Evolutionary conservation across 1,284 basidiomycete genomes (phyloP).

Genomic region (Sporisorium reilianum): DNA sequence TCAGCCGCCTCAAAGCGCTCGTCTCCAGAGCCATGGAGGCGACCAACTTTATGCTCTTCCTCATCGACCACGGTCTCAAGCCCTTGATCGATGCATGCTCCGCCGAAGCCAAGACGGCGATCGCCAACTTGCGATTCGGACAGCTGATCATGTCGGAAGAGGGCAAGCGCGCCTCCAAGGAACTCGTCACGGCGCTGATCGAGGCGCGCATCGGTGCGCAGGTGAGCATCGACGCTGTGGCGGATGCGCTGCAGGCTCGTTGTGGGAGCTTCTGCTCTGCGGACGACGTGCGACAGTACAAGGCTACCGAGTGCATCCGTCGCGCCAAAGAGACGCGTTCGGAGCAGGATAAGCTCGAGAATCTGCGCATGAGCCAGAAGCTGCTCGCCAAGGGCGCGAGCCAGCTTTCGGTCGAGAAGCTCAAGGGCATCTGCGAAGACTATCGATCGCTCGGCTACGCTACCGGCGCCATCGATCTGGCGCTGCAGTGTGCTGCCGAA

Average conservation of each 20-base stretch:
- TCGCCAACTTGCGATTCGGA: slow-evolving; percentile 53
- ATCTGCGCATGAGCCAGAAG: slow-evolving; percentile 67
- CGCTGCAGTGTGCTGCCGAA: slow-evolving; percentile 83
- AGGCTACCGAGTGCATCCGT: slow-evolving; percentile 94
- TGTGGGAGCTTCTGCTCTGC: slow-evolving; percentile 98
- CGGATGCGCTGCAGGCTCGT: slow-evolving; percentile 89
- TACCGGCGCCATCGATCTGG: slow-evolving; percentile 87
- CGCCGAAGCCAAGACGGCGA: slow-evolving; percentile 45
- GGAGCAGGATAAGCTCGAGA: slow-evolving; percentile 68
- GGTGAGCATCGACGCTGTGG: slow-evolving; percentile 94
- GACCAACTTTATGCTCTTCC: slow-evolving; percentile 88
- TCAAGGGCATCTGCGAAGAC: slow-evolving; percentile 85
- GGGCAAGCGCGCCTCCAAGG: slow-evolving; percentile 83
- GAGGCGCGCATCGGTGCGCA: slow-evolving; percentile 97
- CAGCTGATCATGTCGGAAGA: slow-evolving; percentile 79
- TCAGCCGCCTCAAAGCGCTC: slow-evolving; percentile 79
- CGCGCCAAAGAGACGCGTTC: slow-evolving; percentile 86
- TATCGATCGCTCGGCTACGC: slow-evolving; percentile 86
- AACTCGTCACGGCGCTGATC: slow-evolving; percentile 80
- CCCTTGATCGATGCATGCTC: slow-evolving; percentile 77
- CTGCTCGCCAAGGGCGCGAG: slow-evolving; percentile 88
- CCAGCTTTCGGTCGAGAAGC: slow-evolving; percentile 84
- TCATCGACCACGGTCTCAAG: slow-evolving; percentile 90
- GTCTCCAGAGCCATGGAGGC: slow-evolving; percentile 75
- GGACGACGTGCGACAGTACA: slow-evolving; percentile 97